These are phyloP conservation scores for Termitomyces sp. DNA, from an alignment of 768 basidiomycete genomes.

Conservation along the genomic window DNA sequence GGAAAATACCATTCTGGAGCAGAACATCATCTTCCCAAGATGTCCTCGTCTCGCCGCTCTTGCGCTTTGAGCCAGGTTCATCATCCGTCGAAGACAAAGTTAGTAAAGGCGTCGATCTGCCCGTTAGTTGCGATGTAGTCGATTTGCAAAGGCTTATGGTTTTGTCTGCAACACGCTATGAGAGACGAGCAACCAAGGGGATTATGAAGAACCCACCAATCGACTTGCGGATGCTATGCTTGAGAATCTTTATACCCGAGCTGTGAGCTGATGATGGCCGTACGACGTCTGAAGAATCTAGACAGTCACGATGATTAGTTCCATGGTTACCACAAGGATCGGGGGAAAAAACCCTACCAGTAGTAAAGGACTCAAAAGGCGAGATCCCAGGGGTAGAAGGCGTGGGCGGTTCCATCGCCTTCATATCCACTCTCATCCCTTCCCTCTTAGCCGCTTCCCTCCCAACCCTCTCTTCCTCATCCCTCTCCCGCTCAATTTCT, in stretches of 20 bases:
- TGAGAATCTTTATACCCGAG: conserved; percentile 42
- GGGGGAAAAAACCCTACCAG: conserved; percentile 3
- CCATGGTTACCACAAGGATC: neutral
- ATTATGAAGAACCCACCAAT: conserved; percentile 48
- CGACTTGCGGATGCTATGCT: conserved; percentile 70
- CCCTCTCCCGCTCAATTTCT: conserved; percentile 35
- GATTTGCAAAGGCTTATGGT: conserved; percentile 67
- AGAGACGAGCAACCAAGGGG: neutral
- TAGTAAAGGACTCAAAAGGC: conserved; percentile 12
- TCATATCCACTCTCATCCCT: conserved; percentile 34
- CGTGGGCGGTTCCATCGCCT: conserved; percentile 18
- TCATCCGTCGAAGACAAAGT: conserved; percentile 35
- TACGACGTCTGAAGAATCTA: conserved; percentile 6
- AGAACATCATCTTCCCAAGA: conserved; percentile 51
- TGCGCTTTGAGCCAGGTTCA: conserved; percentile 18
- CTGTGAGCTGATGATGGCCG: conserved; percentile 22
- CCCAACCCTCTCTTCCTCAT: conserved; percentile 24
- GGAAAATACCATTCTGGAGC: conserved; percentile 37
- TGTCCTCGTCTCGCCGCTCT: conserved; percentile 26
- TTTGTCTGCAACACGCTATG: conserved; percentile 45
- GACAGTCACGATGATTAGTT: neutral
- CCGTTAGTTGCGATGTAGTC: conserved; percentile 44
- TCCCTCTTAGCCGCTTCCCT: conserved; percentile 23
- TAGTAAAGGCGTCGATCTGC: conserved; percentile 41
- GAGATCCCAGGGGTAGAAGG: conserved; percentile 8